Evolutionary conservation across 129 eudicot genomes (phyloP).

Genomic region (Helianthus tuberosus): DNA sequence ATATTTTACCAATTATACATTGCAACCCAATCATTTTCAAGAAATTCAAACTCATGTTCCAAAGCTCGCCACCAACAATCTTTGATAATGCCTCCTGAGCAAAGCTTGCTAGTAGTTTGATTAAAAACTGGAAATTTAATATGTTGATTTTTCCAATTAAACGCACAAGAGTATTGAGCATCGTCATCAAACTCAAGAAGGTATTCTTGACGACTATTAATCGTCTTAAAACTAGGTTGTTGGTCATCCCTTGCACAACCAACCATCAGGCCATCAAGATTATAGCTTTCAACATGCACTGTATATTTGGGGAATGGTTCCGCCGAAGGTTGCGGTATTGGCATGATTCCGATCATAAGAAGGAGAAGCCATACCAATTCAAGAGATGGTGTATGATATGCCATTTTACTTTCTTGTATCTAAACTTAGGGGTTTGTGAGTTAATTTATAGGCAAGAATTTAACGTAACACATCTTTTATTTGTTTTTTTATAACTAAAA

Average conservation of each 20-base stretch:
- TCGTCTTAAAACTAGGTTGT: neutral
- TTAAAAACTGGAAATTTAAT: conserved; percentile 17
- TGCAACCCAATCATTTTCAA: neutral
- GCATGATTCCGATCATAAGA: neutral
- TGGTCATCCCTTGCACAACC: conserved; percentile 4
- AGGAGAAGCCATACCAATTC: conserved; percentile 4
- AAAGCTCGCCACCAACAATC: conserved; percentile 16
- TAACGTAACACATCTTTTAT: neutral
- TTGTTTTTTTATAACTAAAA: neutral
- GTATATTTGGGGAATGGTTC: conserved; percentile 4
- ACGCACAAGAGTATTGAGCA: neutral
- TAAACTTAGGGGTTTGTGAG: neutral
- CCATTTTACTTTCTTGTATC: conserved; percentile 12
- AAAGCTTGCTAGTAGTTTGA: conserved; percentile 2
- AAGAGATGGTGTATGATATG: neutral
- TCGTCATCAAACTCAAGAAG: conserved; percentile 5
- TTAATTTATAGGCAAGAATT: conserved; percentile 2
- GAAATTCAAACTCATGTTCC: neutral
- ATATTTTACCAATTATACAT: conserved; percentile 16
- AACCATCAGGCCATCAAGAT: conserved; percentile 2
- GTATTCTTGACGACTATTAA: conserved; percentile 4
- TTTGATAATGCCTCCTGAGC: conserved; percentile 3
- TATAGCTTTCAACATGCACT: neutral
- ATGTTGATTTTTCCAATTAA: conserved; percentile 10
- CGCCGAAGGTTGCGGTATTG: conserved; percentile 3